phyloP scores from a whole-genome alignment of 1,284 basidiomycete species.

The Leccinum subrobustum region DNA sequence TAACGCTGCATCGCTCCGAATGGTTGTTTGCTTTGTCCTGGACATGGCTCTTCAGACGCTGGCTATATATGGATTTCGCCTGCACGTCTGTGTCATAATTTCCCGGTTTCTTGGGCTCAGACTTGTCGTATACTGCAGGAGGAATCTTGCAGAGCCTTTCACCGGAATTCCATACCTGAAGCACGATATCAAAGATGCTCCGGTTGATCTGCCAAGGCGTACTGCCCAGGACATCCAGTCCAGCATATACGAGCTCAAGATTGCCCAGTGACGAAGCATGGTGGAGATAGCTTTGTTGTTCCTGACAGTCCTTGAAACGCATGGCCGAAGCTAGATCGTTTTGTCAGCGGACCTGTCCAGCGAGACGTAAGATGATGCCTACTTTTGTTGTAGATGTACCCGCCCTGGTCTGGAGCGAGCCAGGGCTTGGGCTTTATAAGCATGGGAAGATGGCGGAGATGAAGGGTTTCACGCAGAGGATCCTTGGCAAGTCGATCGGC shows the following conservation, averaged over 20 bases:
- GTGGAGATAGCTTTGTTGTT: slow-evolving; percentile 82
- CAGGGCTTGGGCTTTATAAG: slow-evolving; percentile 90
- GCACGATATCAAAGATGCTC: slow-evolving; percentile 69
- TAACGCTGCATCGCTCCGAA: slow-evolving; percentile 89
- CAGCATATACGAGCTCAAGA: slow-evolving; percentile 85
- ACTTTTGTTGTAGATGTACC: slow-evolving; percentile 82
- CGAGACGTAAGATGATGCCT: slow-evolving; percentile 25
- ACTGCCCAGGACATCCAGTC: slow-evolving; percentile 86
- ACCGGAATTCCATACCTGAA: slow-evolving; percentile 84
- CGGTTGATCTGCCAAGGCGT: slow-evolving; percentile 94
- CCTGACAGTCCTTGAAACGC: slow-evolving; percentile 91
- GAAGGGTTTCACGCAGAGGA: slow-evolving; percentile 72
- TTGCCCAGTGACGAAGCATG: slow-evolving; percentile 76
- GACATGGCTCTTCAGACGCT: slow-evolving; percentile 60
- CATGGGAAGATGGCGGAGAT: slow-evolving; percentile 96
- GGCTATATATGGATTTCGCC: slow-evolving; percentile 59
- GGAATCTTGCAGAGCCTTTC: slow-evolving; percentile 71
- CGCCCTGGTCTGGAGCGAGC: slow-evolving; percentile 78
- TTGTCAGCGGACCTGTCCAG: slow-evolving; percentile 1
- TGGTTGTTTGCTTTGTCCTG: slow-evolving; percentile 78
- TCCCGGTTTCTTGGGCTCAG: slow-evolving; percentile 66
- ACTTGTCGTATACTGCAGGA: slow-evolving; percentile 56
- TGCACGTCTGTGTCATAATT: slow-evolving; percentile 68
- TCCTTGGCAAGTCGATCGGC: slow-evolving; percentile 81
- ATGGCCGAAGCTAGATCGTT: slow-evolving; percentile 62